These are phyloP conservation scores for Leucocoprinus sp. DNA, from an alignment of 768 basidiomycete genomes.

Conservation along the genomic window DNA sequence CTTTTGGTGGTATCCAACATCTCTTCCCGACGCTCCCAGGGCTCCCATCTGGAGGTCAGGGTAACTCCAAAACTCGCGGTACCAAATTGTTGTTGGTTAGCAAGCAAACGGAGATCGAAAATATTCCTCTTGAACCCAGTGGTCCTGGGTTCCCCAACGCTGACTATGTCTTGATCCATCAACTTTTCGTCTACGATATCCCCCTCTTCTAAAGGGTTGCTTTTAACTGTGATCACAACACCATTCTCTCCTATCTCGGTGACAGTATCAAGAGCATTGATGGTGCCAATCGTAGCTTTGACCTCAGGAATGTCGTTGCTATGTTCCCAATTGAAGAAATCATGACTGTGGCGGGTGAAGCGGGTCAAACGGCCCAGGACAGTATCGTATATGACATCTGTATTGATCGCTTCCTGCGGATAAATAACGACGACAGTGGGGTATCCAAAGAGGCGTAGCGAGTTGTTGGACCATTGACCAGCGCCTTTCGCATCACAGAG, in stretches of 20 bases:
- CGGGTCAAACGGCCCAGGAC: slow-evolving; percentile 61
- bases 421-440: slow-evolving; percentile 63
- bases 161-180: background rate
- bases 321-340: slow-evolving; percentile 64
- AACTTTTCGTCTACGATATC: slow-evolving; percentile 60
- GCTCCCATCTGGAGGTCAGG: slow-evolving; percentile 34
- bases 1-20: slow-evolving; percentile 26
- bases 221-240: slow-evolving; percentile 49
- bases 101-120: slow-evolving; percentile 52
- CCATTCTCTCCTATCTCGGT: slow-evolving; percentile 71
- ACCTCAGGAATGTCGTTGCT: slow-evolving; percentile 15
- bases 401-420: slow-evolving; percentile 44
- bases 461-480: slow-evolving; percentile 18
- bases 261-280: slow-evolving; percentile 36
- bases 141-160: slow-evolving; percentile 18
- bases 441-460: slow-evolving; percentile 48
- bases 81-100: slow-evolving; percentile 49
- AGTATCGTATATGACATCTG: slow-evolving; percentile 57
- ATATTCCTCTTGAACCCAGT: slow-evolving; percentile 44
- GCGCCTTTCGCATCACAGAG: slow-evolving; percentile 40
- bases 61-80: slow-evolving; percentile 32
- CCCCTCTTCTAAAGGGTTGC: slow-evolving; percentile 39
- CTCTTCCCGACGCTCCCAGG: slow-evolving; percentile 48
- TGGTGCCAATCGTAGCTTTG: slow-evolving; percentile 5
- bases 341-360: slow-evolving; percentile 55